A percentile compares a stretch with the other conserved stretches of the same genome.
These are phyloP conservation scores for Plenodomus biglobosus DNA, from an alignment of 2,329 filamentous ascomycete genomes.

Conservation along the genomic window DNA sequence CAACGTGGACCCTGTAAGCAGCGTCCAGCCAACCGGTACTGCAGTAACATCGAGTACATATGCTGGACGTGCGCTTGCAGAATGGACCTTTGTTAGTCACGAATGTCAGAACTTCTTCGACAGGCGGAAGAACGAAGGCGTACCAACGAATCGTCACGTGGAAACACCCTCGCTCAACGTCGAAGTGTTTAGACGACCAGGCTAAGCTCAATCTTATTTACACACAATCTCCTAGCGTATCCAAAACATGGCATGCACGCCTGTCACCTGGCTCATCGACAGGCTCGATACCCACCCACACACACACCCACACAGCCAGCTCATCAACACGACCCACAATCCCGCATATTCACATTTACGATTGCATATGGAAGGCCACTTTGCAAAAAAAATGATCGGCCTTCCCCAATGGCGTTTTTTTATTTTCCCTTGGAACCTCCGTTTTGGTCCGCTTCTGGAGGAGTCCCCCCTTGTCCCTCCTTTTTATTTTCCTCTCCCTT, in stretches of 20 bases:
- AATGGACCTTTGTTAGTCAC: conserved; percentile 73
- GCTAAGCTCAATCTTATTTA: conserved; percentile 18
- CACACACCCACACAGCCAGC: background rate
- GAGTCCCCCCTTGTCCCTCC: background rate
- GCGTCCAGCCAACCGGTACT: conserved; percentile 41
- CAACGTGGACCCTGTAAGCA: conserved; percentile 27
- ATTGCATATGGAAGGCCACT: conserved; percentile 19
- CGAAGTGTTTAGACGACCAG: conserved; percentile 60
- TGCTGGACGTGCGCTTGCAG: conserved; percentile 71
- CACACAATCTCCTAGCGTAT: background rate
- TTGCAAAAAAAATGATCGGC: background rate
- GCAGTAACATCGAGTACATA: conserved; percentile 56
- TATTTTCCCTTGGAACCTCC: background rate
- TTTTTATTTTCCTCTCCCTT: conserved; percentile 4
- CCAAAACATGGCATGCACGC: background rate
- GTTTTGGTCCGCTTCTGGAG: background rate
- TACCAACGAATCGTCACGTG: conserved; percentile 65
- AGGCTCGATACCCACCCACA: conserved; percentile 21
- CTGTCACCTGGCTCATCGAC: conserved; percentile 14
- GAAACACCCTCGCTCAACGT: conserved; percentile 68
- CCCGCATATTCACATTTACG: conserved; percentile 12
- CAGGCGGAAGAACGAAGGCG: conserved; percentile 71
- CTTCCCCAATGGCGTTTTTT: conserved; percentile 10
- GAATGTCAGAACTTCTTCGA: conserved; percentile 84
- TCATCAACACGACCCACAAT: background rate